Base-by-base conservation (phyloP, 352 stramenopile genomes). In the Phytophthora chlamydospora region DNA sequence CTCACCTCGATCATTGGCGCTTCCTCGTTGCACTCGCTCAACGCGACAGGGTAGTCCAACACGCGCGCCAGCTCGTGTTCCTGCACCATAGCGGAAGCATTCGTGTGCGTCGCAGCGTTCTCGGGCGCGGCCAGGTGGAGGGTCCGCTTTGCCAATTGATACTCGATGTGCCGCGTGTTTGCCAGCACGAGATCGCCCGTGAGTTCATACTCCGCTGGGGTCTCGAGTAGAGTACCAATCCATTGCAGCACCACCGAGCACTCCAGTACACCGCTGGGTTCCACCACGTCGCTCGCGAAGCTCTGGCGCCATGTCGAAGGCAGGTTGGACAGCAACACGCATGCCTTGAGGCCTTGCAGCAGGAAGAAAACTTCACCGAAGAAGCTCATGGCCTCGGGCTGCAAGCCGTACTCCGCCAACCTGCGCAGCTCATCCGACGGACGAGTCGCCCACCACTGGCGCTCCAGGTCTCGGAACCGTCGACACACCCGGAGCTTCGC, bases 321-420 rank as follows among this genome's bases (percentile, higher is more conserved):
- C 16, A 91, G 47, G 54, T 91, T 90, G 33, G 85, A 91, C 40
- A 93, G 68, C 35, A 93, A 14, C 42, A 90, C 66, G 39, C 78
- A 82, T 11, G 73, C 48, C 63, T 93, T 93, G 41, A 91, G 62
- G 9, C 80, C 80, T 8, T 49, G 46, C 8, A 88, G 66, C 4
- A 86, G 44, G 53, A 93, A 93, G 14, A 89, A 62, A 51, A 91
- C 75, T 68, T 93, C 85, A 4, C 85, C 85, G 61, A 79, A 91
- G 66, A 91, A 93, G 11, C 52, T 40, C 80, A 89, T 88, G 8
- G 82, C 76, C 4, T 78, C 31, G 1, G 78, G 71, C 5, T 81
- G 58, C 16, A 89, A 58, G 9, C 74, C 74, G 32, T 63, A 56
- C 36, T 66, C 29, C 13, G 44, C 32, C 21, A 73, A 55, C 21